Base-by-base conservation (phyloP, 2,329 filamentous ascomycete species). In the Pseudogymnoascus sp. region DNA sequence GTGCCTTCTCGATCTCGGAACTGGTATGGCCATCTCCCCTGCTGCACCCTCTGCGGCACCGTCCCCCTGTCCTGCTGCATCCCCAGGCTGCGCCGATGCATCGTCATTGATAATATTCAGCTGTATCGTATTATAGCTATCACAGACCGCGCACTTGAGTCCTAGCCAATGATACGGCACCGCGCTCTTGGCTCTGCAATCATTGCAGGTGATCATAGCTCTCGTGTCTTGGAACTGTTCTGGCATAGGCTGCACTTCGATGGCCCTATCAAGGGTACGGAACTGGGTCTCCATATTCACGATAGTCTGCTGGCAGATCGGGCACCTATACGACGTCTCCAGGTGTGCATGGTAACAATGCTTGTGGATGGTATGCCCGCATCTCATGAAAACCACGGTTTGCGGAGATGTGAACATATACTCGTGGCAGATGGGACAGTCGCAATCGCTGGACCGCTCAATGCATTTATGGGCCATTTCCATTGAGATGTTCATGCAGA, bases 211-310 rank as follows among this genome's bases (percentile, higher is more conserved):
- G 58, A 97, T 84, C 65, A 92, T 83, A 12, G 91, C 93, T 64
- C 86, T 86, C 4, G 90, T 91, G 68, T 91, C 85, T 63, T 78
- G 80, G 69, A 92, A 96, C 65, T 95, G 89, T 5, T 80, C 76
- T 0, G 94, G 94, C 91, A 99, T 97, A 1, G 94, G 94, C 71
- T 99, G 94, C 47, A 82, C 82, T 65, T 89, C 82, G 63, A 99
- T 96, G 58, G 91, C 87, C 59, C 91, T 84, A 69, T 97, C 93
- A 35, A 97, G 76, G 67, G 94, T 94, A 57, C 91, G 86, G 77
- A 97, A 99, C 68, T 95, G 89, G 37, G 90, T 84, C 71, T 97
- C 93, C 93, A 99, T 99, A 71, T 97, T 97, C 66, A 91, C 85
- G n/a, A 96, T 88, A 65, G 90, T 96, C 74, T 94, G 96, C 76